A percentile compares a stretch with the other conserved stretches of the same genome.
Conservation (phyloP, 2,329 filamentous ascomycete genomes). For the Dactylella cylindrospora region DNA sequence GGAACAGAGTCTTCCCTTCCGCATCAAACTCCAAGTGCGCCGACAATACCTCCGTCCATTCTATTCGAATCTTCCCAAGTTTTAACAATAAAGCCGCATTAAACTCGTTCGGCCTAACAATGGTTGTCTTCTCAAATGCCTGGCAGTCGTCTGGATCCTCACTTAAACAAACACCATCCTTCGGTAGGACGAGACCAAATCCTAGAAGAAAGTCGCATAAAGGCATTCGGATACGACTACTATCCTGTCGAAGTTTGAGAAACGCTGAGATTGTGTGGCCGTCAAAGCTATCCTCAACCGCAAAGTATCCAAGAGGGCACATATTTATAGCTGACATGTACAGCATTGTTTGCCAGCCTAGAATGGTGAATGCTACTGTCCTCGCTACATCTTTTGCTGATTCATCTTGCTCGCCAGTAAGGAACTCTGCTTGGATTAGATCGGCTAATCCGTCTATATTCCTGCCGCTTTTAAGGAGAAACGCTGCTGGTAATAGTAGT, state of each 20-base stretch:
- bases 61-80: slow-evolving; percentile 1
- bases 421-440: slow-evolving; percentile 1
- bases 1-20: slow-evolving; percentile 14
- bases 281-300: slow-evolving; percentile 14
- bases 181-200: slow-evolving; percentile 12
- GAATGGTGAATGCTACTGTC: slow-evolving; percentile 3
- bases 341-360: slow-evolving; percentile 27
- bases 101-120: slow-evolving; percentile 18
- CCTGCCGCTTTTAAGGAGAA: slow-evolving; percentile 8
- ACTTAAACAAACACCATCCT: slow-evolving; percentile 15
- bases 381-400: slow-evolving; percentile 1
- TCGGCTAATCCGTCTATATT: slow-evolving; percentile 1
- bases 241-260: slow-evolving; percentile 13
- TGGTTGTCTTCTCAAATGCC: slow-evolving; percentile 17
- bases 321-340: slow-evolving; percentile 9
- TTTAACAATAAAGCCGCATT: not conserved
- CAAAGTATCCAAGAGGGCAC: slow-evolving; percentile 6
- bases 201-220: slow-evolving; percentile 15
- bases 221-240: slow-evolving; percentile 4
- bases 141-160: slow-evolving; percentile 13
- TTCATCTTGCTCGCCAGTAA: slow-evolving; percentile 1
- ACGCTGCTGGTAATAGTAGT: slow-evolving; percentile 4
- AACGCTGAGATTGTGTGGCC: slow-evolving; percentile 18
- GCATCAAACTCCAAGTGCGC: slow-evolving; percentile 20
- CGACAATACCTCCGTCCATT: slow-evolving; percentile 15